Percentiles rank a stretch among this genome's conserved stretches.
phyloP scores from a whole-genome alignment of 768 basidiomycete species.

The Neoboletus magnificus region DNA sequence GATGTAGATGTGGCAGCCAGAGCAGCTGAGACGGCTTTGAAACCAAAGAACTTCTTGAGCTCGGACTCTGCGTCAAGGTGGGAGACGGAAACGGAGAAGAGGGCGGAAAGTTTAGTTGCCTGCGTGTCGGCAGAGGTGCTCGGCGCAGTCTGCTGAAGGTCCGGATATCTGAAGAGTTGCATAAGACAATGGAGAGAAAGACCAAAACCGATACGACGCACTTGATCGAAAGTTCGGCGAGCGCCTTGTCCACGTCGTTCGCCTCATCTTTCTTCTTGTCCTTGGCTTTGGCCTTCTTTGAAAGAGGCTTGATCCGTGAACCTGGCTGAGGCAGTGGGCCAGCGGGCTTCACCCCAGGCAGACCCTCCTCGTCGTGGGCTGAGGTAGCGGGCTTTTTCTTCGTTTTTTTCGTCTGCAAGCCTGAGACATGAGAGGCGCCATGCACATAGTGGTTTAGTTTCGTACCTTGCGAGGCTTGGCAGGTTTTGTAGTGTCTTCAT shows the following conservation, averaged over 20 bases:
- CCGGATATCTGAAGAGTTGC: conserved; percentile 43
- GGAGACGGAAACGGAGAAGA: conserved; percentile 76
- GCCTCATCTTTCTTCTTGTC: conserved; percentile 56
- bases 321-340: neutral
- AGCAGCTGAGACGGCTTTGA: conserved; percentile 75
- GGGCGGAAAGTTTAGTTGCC: conserved; percentile 41
- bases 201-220: conserved; percentile 29
- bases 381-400: conserved; percentile 32
- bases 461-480: conserved; percentile 25
- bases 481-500: conserved; percentile 19
- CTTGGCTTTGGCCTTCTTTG: conserved; percentile 63
- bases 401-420: conserved; percentile 37
- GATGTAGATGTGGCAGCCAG: conserved; percentile 38
- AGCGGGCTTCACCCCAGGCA: conserved; percentile 6
- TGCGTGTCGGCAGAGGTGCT: conserved; percentile 26
- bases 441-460: neutral
- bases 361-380: conserved; percentile 1
- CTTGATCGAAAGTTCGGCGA: conserved; percentile 83
- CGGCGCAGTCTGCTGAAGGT: conserved; percentile 39
- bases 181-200: neutral
- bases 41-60: conserved; percentile 90
- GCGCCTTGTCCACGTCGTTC: conserved; percentile 81
- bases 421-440: neutral
- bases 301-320: conserved; percentile 42
- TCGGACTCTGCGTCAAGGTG: conserved; percentile 89